Base-by-base conservation (phyloP, 345 rosid species). In the Zanthoxylum bungeanum region DNA sequence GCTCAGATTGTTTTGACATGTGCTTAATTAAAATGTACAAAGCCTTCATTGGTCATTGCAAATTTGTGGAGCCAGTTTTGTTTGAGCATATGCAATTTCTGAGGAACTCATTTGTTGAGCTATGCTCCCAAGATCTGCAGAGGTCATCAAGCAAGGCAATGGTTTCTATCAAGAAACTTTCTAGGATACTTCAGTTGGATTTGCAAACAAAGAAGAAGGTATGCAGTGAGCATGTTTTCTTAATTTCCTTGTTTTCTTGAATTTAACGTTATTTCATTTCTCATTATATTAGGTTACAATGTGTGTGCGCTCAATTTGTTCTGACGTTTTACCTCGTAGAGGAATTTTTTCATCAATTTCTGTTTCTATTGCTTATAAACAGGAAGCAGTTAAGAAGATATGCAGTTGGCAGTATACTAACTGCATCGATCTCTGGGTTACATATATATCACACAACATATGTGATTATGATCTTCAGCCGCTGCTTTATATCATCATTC, bases 351-450 rank as follows among this genome's bases (percentile, higher is more conserved):
- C 31, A 69, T 19, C 75, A 42, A 74, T 74, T 68, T 68, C 33
- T 80, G 57, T 66, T 66, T 63, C 27, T 66, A 62, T 73, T 82
- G 44, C 51, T 76, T 72, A 67, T 75, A 47, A 80, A 53, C 97
- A 92, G 99, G 97, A 88, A 72, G 91, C 89, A 40, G 82, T 95
- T 7, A 87, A 87, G 86, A 84, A 85, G 85, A 76, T 91, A 66
- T 89, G 91, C 83, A 88, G 98, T 71, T 87, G 86, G 89, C 89
- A 95, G 78, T 91, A 79, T 75, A 80, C 83, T 19, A 88, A 81
- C 74, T 89, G 96, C 76, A 51, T 95, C 78, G 93, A 92, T 84
- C 88, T 95, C 70, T 95, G 99, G 99, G 96, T 92, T 71, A 78
- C 84, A 69, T 92, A 81, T 74, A 79, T 87, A 61, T 83, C 91